phyloP scores from a whole-genome alignment of 768 basidiomycete genomes.

The Clathrus columnatus region DNA sequence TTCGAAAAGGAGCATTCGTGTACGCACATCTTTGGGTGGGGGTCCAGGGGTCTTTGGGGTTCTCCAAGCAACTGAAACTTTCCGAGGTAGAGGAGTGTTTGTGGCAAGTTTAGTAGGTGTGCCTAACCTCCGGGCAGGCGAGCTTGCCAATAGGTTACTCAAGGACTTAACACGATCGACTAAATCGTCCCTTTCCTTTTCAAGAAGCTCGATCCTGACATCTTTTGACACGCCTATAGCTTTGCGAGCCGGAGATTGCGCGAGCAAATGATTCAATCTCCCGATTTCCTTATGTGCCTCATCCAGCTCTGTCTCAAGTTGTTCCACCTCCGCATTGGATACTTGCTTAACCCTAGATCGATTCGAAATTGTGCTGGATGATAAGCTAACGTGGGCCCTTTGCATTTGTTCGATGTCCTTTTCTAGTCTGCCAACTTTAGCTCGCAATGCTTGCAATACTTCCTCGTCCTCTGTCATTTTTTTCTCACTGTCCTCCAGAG shows the following conservation, averaged over 20 bases:
- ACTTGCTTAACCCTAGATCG: slow-evolving; percentile 33
- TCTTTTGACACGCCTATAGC: slow-evolving; percentile 75
- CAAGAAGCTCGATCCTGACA: slow-evolving; percentile 62
- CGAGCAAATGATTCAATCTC: slow-evolving; percentile 52
- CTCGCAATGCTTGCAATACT: slow-evolving; percentile 9
- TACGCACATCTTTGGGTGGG: slow-evolving; percentile 60
- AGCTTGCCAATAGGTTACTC: slow-evolving; percentile 43
- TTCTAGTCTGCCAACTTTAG: slow-evolving; percentile 7
- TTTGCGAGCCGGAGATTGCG: slow-evolving; percentile 65
- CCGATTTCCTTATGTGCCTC: slow-evolving; percentile 70
- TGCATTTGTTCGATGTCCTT: slow-evolving; percentile 1
- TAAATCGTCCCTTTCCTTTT: slow-evolving; percentile 69
- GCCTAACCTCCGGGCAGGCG: slow-evolving; percentile 44
- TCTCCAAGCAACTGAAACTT: slow-evolving; percentile 48
- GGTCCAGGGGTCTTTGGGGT: slow-evolving; percentile 73
- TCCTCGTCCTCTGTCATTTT: slow-evolving; percentile 46
- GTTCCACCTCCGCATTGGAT: slow-evolving; percentile 47
- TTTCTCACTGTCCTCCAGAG: slow-evolving; percentile 63
- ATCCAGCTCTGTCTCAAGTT: slow-evolving; percentile 68
- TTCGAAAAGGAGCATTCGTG: slow-evolving; percentile 18
- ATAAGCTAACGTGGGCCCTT: background rate
- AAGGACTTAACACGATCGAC: slow-evolving; percentile 58
- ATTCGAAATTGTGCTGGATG: slow-evolving; percentile 34
- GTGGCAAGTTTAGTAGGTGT: slow-evolving; percentile 46
- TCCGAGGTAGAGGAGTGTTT: slow-evolving; percentile 48